Evolutionary conservation across 441 rosid species (phyloP).

Genomic region (Syzygium malaccense): DNA sequence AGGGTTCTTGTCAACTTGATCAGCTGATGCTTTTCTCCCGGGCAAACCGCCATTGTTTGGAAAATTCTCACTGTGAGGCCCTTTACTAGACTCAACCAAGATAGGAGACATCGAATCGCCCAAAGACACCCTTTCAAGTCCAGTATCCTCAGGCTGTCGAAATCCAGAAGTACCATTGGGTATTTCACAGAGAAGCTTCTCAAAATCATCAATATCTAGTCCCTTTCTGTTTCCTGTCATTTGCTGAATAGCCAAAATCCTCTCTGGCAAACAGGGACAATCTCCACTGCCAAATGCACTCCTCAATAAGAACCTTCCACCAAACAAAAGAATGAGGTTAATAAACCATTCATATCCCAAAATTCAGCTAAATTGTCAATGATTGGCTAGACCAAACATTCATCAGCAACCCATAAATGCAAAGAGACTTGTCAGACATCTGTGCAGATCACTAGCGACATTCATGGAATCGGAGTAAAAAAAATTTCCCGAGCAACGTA

Average conservation of each 20-base stretch:
- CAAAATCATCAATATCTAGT: constrained; percentile 65
- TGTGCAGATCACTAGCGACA: not conserved
- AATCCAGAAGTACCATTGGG: constrained; percentile 69
- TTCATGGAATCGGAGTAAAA: not conserved
- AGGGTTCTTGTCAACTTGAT: constrained; percentile 24
- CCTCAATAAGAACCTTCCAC: not conserved
- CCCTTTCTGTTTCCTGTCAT: constrained; percentile 60
- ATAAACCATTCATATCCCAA: not conserved
- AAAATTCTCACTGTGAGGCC: constrained; percentile 19
- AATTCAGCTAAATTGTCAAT: not conserved
- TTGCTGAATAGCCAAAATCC: constrained; percentile 1
- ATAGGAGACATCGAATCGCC: constrained; percentile 17
- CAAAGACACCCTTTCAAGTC: constrained; percentile 16
- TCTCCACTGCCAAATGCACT: not conserved
- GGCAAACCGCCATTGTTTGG: constrained; percentile 22
- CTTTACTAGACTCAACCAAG: constrained; percentile 29
- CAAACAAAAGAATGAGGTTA: not conserved
- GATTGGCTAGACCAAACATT: not conserved
- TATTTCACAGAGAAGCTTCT: constrained; percentile 78
- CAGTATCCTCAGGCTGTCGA: constrained; percentile 34
- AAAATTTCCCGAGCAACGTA: not conserved
- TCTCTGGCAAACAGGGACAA: not conserved
- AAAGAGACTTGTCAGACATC: not conserved
- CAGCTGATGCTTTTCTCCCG: constrained; percentile 12
- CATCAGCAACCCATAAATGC: not conserved